Conservation (phyloP, 768 basidiomycete genomes). For the Amanita molliuscula region DNA sequence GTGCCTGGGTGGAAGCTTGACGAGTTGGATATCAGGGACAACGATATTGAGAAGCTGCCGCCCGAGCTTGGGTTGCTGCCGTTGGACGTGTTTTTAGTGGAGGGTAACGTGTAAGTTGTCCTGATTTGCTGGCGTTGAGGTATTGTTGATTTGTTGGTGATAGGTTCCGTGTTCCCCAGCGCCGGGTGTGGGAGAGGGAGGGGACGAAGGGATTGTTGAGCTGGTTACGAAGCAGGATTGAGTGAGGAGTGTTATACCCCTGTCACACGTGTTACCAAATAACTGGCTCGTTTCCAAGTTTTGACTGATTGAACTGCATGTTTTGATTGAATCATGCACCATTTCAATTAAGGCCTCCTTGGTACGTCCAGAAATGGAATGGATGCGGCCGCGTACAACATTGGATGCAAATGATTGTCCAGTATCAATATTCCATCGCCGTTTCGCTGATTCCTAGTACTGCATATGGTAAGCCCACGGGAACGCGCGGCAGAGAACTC, state of each 20-base stretch:
- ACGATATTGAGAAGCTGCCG: constrained; percentile 62
- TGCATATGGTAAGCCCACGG: too few relatives aligned
- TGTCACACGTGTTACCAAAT: neutral
- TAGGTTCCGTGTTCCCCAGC: constrained; percentile 74
- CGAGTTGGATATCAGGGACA: constrained; percentile 76
- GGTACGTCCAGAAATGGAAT: too few relatives aligned
- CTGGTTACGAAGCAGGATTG: constrained; percentile 70
- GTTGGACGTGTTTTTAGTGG: constrained; percentile 73
- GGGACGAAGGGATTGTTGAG: constrained; percentile 73
- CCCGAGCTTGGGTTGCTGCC: constrained; percentile 66
- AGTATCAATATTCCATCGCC: too few relatives aligned
- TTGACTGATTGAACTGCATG: too few relatives aligned
- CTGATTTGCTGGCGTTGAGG: neutral
- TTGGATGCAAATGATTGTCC: too few relatives aligned
- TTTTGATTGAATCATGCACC: too few relatives aligned
- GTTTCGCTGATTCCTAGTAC: too few relatives aligned
- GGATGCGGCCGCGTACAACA: too few relatives aligned
- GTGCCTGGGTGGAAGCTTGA: constrained; percentile 67
- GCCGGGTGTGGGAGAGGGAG: constrained; percentile 80
- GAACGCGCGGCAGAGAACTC: too few relatives aligned
- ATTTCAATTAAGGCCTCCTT: too few relatives aligned
- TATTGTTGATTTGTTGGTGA: neutral
- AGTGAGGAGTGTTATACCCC: constrained; percentile 20
- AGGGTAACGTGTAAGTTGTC: constrained; percentile 66
- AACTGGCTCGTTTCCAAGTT: too few relatives aligned